Percentiles rank a stretch among this genome's conserved stretches.
These are phyloP conservation scores for Metschnikowia baotianmanensis DNA, from an alignment of 805 yeast species.

Conservation along the genomic window DNA sequence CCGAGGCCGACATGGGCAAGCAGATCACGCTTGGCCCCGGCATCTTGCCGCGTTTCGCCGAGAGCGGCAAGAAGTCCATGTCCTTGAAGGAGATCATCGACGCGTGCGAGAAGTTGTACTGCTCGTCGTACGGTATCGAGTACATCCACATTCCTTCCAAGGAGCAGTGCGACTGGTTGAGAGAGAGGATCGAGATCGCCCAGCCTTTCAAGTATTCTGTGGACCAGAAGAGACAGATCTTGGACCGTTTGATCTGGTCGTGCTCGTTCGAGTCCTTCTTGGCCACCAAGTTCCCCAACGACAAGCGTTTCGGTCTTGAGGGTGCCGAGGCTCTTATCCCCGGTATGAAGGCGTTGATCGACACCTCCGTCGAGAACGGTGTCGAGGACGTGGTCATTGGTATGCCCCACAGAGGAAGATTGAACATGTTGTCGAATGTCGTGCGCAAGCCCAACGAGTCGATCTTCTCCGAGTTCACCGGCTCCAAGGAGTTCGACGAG, in stretches of 20 bases:
- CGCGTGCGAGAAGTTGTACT: constrained; percentile 80
- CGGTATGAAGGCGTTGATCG: constrained; percentile 94
- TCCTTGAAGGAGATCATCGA: constrained; percentile 75
- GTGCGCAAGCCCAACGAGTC: constrained; percentile 99
- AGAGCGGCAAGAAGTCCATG: constrained; percentile 59
- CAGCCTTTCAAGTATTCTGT: constrained; percentile 74
- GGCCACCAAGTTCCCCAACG: constrained; percentile 95
- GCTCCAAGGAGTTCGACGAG: constrained; percentile 85
- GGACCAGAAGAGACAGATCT: constrained; percentile 93
- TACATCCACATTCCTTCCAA: constrained; percentile 96
- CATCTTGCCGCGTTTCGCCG: constrained; percentile 87
- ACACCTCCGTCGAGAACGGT: constrained; percentile 87
- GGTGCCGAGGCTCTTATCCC: constrained; percentile 98
- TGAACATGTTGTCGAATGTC: constrained; percentile 95
- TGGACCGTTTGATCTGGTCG: constrained; percentile 96
- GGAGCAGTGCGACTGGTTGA: constrained; percentile 96
- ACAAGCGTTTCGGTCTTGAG: constrained; percentile 97
- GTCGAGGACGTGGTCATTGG: constrained; percentile 96
- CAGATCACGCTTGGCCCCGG: constrained; percentile 95
- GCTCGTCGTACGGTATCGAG: constrained; percentile 88
- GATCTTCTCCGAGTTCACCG: constrained; percentile 93
- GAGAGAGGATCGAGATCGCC: constrained; percentile 94
- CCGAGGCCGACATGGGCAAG: constrained; percentile 78
- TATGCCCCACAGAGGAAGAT: constrained; percentile 99
- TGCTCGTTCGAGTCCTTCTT: constrained; percentile 90